These are phyloP conservation scores for Puccinia novopanici DNA, from an alignment of 1,284 basidiomycete species.

Conservation along the genomic window DNA sequence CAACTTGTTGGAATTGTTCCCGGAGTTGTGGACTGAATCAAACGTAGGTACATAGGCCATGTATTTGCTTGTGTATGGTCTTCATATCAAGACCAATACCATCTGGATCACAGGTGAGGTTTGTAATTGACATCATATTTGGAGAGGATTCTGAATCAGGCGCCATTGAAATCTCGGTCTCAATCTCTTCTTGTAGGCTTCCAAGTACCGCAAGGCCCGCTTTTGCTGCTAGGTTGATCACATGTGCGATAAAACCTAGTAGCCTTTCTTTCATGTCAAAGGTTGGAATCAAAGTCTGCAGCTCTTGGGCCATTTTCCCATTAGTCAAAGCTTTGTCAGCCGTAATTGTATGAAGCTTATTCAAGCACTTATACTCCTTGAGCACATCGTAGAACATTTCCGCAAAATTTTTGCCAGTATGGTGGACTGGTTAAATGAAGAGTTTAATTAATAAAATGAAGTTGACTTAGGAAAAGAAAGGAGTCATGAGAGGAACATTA, in stretches of 20 bases:
- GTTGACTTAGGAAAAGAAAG: background rate
- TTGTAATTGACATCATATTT: background rate
- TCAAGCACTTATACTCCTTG: background rate
- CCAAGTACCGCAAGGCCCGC: background rate
- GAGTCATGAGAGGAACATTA: background rate
- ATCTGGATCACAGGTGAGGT: background rate
- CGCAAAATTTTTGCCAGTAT: background rate
- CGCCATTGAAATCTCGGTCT: no score
- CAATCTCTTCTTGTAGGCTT: background rate
- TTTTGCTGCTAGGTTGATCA: slow-evolving; percentile 8
- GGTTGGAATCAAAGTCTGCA: background rate
- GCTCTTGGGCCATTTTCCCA: background rate
- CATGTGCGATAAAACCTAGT: background rate
- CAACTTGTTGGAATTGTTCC: background rate
- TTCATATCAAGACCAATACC: background rate
- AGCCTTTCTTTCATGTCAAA: no score
- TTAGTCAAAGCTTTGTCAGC: background rate
- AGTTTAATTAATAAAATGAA: background rate
- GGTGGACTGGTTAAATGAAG: background rate
- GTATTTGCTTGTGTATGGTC: background rate
- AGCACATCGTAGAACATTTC: background rate
- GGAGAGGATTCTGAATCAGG: no score
- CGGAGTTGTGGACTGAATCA: background rate
- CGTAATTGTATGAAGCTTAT: background rate
- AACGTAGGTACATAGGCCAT: background rate